Conservation (phyloP, 257 asterid genomes). For the Penstemon newberryi region DNA sequence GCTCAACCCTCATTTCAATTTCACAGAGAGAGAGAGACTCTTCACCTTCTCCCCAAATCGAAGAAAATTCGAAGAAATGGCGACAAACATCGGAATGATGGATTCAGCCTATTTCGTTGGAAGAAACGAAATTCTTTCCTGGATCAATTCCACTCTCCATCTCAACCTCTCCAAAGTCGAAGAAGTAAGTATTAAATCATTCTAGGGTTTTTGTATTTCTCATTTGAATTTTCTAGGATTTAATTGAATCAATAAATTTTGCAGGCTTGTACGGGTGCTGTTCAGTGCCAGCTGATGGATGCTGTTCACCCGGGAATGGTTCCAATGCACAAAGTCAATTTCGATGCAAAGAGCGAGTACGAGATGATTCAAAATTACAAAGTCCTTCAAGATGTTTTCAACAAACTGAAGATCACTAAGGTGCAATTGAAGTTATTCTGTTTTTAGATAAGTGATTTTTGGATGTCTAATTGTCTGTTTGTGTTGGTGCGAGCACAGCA, state of each 20-base stretch:
- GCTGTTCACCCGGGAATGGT: conserved; percentile 81
- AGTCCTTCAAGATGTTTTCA: conserved; percentile 89
- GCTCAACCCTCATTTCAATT: neutral
- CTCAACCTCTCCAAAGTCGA: conserved; percentile 89
- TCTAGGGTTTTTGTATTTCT: neutral
- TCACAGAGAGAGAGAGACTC: neutral
- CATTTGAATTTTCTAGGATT: neutral
- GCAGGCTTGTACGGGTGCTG: conserved; percentile 87
- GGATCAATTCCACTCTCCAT: conserved; percentile 86
- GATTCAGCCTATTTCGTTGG: conserved; percentile 93
- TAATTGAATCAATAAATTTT: neutral
- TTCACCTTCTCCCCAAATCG: neutral
- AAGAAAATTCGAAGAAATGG: neutral
- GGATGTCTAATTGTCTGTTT: neutral
- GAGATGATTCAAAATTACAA: conserved; percentile 92
- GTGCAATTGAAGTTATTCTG: conserved; percentile 32
- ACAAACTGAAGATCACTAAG: conserved; percentile 81
- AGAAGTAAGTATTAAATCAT: conserved; percentile 50
- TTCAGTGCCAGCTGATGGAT: conserved; percentile 93
- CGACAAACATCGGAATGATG: conserved; percentile 41
- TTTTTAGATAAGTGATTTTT: neutral
- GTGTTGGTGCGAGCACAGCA: conserved; percentile 42
- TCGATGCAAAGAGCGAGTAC: conserved; percentile 82
- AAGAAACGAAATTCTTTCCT: conserved; percentile 76
- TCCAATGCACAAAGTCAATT: conserved; percentile 92